Percentiles rank a stretch among this genome's conserved stretches.
Evolutionary conservation across 2,329 filamentous ascomycete species (phyloP).

Genomic region (Xenosphaeropsis pyriputrescens): DNA sequence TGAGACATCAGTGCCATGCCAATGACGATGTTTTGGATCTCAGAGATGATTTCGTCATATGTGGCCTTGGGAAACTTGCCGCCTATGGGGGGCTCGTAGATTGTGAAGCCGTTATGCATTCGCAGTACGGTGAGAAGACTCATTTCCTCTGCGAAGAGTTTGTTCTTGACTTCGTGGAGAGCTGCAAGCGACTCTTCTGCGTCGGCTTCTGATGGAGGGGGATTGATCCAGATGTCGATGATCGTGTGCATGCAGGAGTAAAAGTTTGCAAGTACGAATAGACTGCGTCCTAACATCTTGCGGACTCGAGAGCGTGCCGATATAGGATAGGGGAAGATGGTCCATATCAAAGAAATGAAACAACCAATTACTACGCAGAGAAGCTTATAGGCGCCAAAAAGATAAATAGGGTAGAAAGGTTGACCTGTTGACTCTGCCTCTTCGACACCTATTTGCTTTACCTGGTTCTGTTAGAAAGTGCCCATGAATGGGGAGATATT

Average conservation of each 20-base stretch:
- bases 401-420: conserved; percentile 50
- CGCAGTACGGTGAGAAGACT: conserved; percentile 44
- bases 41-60: conserved; percentile 5
- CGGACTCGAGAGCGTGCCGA: conserved; percentile 55
- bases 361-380: conserved; percentile 50
- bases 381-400: conserved; percentile 54
- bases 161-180: conserved; percentile 28
- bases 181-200: not conserved
- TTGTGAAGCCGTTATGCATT: conserved; percentile 44
- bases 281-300: conserved; percentile 46
- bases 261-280: conserved; percentile 61
- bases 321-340: conserved; percentile 56
- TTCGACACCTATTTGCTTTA: conserved; percentile 41
- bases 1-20: conserved; percentile 1
- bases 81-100: conserved; percentile 55
- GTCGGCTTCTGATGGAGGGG: not conserved
- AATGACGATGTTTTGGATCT: conserved; percentile 6
- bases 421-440: conserved; percentile 44
- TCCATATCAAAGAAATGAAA: conserved; percentile 59
- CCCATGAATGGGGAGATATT: conserved; percentile 19
- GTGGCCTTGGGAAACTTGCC: conserved; percentile 43
- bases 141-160: conserved; percentile 48
- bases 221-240: conserved; percentile 26
- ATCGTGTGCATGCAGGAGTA: conserved; percentile 58
- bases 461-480: conserved; percentile 28